Base-by-base conservation (phyloP, 2,329 filamentous ascomycete genomes). In the Orbilia blumenaviensis region DNA sequence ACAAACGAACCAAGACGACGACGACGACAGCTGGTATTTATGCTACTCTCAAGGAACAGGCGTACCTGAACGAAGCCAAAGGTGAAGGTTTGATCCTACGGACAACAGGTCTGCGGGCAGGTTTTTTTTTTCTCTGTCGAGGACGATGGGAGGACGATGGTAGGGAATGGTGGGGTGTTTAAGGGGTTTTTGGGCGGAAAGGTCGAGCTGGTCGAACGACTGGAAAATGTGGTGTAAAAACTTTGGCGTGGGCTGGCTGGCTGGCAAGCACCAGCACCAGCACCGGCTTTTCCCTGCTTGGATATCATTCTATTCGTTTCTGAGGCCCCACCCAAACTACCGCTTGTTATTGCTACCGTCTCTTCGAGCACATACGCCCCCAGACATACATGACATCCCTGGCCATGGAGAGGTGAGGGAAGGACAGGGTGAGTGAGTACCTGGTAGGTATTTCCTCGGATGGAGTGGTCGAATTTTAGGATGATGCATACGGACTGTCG, bases 201-300 rank as follows among this genome's bases (percentile, higher is more conserved):
- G 73, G 32, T 63, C 56, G 71, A 73, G 67, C 69, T 76, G 74
- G 66, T 78, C 66, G 63, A 73, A 61, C 62, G 77, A 73, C 77
- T 78, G 52, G 46, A 52, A 46, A 41, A 58, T 16, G 58, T 50
- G 48, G 69, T 68, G 69, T 69, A 64, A 71, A 76, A 66, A 58
- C 8, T 38, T 56, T 56, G 41, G 41, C 38, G 38, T 41, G 54
- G 27, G 68, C 62, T 36, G 66, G 64, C 61, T 46, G 67, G 75
- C 66, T 78, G 27, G 56, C 67, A 42, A 21, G 52, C 62, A 61
- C n/a, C n/a, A n/a, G n/a, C n/a, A n/a, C n/a, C n/a, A n/a, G n/a
- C n/a, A n/a, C n/a, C n/a, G n/a, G 63, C 46, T 74, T 38, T 67
- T 54, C 52, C 66, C 38, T 52, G 68, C 23, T 52, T 60, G 32